Evolutionary conservation across 2,329 filamentous ascomycete species (phyloP).

Genomic region (Camptophora hylomeconis): DNA sequence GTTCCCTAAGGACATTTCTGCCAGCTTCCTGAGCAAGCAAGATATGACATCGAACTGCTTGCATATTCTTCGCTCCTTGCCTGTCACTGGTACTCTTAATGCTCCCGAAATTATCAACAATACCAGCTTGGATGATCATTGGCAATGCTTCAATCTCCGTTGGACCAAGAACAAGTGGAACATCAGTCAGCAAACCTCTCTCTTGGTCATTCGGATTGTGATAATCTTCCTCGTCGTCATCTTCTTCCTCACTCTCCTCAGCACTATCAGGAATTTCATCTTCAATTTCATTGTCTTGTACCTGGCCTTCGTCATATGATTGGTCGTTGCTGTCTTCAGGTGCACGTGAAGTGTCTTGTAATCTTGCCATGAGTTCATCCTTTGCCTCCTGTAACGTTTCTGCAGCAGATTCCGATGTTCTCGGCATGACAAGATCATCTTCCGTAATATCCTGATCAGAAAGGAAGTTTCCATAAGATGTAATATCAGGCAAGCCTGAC

Average conservation of each 20-base stretch:
- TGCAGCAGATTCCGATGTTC: conserved; percentile 34
- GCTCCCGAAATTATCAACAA: conserved; percentile 64
- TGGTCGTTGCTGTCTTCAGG: conserved; percentile 25
- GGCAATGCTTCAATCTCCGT: conserved; percentile 92
- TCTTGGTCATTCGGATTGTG: conserved; percentile 38
- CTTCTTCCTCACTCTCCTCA: conserved; percentile 37
- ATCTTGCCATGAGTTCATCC: conserved; percentile 36
- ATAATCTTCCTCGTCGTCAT: conserved; percentile 39
- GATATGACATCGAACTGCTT: conserved; percentile 80
- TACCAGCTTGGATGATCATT: conserved; percentile 94
- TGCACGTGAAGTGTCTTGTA: conserved; percentile 30
- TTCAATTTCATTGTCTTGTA: conserved; percentile 30
- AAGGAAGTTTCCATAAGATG: conserved; percentile 26
- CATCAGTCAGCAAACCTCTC: conserved; percentile 78
- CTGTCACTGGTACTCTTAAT: conserved; percentile 34
- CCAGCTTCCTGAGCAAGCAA: conserved; percentile 82
- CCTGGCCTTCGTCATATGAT: conserved; percentile 29
- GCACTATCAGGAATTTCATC: conserved; percentile 31
- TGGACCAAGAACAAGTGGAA: conserved; percentile 84
- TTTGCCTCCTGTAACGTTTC: conserved; percentile 39
- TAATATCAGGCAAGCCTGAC: conserved; percentile 31
- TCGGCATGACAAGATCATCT: conserved; percentile 33
- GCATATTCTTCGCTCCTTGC: conserved; percentile 58
- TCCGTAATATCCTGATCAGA: conserved; percentile 28
- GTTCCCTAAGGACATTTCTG: conserved; percentile 74